Conservation (phyloP, 345 rosid species). For the Mercurialis annua region DNA sequence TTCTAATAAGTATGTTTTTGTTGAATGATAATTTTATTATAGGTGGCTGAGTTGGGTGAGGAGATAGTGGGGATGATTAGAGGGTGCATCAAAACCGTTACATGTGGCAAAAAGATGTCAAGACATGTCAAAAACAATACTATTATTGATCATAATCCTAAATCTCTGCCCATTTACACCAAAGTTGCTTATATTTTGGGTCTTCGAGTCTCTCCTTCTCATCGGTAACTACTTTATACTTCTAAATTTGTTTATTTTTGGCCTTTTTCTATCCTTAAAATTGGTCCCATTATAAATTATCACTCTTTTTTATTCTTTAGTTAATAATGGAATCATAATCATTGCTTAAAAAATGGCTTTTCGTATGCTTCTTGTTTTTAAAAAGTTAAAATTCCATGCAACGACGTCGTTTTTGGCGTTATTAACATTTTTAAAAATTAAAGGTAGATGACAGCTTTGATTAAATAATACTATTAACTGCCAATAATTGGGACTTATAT, state of each 20-base stretch:
- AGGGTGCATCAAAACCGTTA: conserved; percentile 89
- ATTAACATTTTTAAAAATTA: no score
- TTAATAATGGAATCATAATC: no score
- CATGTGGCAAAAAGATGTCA: conserved; percentile 61
- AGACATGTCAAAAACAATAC: conserved; percentile 26
- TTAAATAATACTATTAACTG: neutral
- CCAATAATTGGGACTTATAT: conserved; percentile 6
- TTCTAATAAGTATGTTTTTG: neutral
- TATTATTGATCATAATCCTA: conserved; percentile 10
- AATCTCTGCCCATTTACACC: conserved; percentile 54
- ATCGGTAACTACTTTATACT: no score
- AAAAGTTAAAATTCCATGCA: no score
- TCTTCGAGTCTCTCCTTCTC: conserved; percentile 84
- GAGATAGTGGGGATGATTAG: conserved; percentile 88
- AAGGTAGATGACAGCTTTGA: neutral
- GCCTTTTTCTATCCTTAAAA: no score
- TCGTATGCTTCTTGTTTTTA: neutral
- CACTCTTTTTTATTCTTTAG: no score
- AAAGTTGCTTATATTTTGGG: conserved; percentile 86
- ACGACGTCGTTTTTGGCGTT: neutral
- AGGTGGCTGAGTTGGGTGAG: conserved; percentile 84
- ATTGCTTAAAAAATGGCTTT: no score
- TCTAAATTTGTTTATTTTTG: neutral
- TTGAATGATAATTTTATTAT: conserved; percentile 1
- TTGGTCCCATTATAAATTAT: no score